A percentile compares a stretch with the other conserved stretches of the same genome.
These are phyloP conservation scores for Flaveria bidentis DNA, from an alignment of 129 eudicot genomes.

Conservation along the genomic window DNA sequence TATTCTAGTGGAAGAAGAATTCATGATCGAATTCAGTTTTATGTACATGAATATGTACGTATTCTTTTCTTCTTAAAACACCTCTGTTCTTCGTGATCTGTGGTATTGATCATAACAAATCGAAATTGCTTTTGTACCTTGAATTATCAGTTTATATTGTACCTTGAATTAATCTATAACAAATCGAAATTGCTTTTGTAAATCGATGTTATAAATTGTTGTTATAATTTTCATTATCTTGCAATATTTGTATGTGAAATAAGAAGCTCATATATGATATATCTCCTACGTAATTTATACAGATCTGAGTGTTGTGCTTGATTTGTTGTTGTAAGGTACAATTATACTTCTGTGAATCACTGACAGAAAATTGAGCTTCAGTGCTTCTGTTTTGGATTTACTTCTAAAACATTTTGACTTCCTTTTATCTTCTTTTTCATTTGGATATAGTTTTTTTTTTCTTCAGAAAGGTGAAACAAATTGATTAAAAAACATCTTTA, in stretches of 20 bases:
- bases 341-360: background rate
- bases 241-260: background rate
- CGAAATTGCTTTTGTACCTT: no score
- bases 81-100: background rate
- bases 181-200: background rate
- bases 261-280: background rate
- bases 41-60: background rate
- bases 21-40: background rate
- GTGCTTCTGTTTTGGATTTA: constrained; percentile 7
- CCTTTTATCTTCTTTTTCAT: background rate
- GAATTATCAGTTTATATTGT: constrained; percentile 8
- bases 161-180: background rate
- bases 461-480: background rate
- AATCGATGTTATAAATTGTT: background rate
- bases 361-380: background rate
- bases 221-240: background rate
- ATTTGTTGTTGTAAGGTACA: background rate
- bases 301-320: background rate
- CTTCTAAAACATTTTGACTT: background rate
- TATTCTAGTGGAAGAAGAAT: background rate
- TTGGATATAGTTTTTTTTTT: background rate
- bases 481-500: no score
- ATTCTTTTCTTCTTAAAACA: background rate
- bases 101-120: background rate
- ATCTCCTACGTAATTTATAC: background rate